Evolutionary conservation across 257 asterid species (phyloP), one percentile per base, ranked within the genome.

Genomic region (Fraxinus pennsylvanica): DNA sequence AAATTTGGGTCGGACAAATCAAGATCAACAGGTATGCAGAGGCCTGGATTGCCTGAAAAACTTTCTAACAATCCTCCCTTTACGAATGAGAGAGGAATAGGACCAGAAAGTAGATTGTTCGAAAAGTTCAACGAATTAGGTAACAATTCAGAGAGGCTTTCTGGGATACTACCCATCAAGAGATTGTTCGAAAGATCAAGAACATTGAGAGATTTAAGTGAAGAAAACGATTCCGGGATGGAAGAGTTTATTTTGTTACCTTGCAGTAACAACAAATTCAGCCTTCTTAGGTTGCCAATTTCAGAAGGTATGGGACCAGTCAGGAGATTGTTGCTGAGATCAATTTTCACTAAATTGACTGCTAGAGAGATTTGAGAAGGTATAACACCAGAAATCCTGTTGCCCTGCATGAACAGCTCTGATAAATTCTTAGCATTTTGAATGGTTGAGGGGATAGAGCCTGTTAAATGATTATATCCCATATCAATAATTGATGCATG

Each of bases 121-220:
- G 99, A 95, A 65, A 95, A 91, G 81, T 95, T 92, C 79, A 95
- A 74, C 0, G 97, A 92, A 82, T 88, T 90, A 1, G 98, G 98
- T 36, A 95, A 74, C 80, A 95, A 73, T 12, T 78, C 39, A 39
- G 81, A 61, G 0, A 95, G 85, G 14, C 82, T 86, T 38, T 85
- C 87, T 0, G 99, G 98, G 84, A 95, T 81, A 0, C 76, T 68
- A 15, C 99, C 99, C 0, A 77, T 85, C 61, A 95, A 74, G 15
- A 70, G 84, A 61, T 93, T 95, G 14, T 84, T 74, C 0, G 98
- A 96, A 29, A 96, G 81, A 80, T 96, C 99, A 75, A 96, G 99
- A 79, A 89, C 87, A 70, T 91, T 96, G 52, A 96, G 85, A 0
- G 88, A 88, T 45, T 80, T 81, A 4, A 96, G 82, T 0, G 81